These are phyloP conservation scores for Erodium trifolium DNA, from an alignment of 441 rosid genomes.

Conservation along the genomic window DNA sequence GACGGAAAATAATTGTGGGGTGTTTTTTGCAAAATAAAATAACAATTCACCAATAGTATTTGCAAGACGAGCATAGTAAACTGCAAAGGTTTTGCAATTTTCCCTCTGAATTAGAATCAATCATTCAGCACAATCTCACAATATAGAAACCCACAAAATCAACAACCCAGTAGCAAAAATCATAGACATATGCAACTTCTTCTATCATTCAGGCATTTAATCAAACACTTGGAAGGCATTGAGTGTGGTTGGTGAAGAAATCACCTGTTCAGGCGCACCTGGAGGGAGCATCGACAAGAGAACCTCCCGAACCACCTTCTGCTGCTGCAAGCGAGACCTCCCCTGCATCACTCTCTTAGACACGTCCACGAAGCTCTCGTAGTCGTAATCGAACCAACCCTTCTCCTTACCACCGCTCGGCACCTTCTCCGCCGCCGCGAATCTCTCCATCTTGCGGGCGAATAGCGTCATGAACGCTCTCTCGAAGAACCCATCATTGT, in stretches of 20 bases:
- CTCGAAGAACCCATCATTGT: conserved; percentile 64
- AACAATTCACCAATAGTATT: no score
- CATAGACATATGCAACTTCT: no score
- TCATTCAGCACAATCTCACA: no score
- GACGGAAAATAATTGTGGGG: no score
- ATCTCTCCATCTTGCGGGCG: conserved; percentile 83
- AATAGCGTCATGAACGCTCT: conserved; percentile 75
- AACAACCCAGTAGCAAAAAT: no score
- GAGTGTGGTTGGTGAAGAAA: no score
- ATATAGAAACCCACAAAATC: no score
- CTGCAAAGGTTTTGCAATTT: no score
- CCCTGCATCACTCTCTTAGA: conserved; percentile 85
- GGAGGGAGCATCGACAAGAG: conserved; percentile 89
- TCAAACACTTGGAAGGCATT: not conserved
- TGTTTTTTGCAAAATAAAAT: no score
- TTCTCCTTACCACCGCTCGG: conserved; percentile 22
- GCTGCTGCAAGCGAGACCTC: conserved; percentile 60
- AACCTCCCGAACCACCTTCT: conserved; percentile 78
- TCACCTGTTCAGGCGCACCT: conserved; percentile 79
- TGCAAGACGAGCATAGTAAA: no score
- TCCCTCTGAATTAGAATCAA: no score
- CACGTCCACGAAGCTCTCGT: conserved; percentile 72
- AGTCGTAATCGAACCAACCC: conserved; percentile 51
- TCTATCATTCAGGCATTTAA: not conserved
- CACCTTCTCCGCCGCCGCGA: conserved; percentile 35